A percentile compares a stretch with the other conserved stretches of the same genome.
Conservation (phyloP, 371 early-diverging fungal species). For the Apophysomyces variabilis region DNA sequence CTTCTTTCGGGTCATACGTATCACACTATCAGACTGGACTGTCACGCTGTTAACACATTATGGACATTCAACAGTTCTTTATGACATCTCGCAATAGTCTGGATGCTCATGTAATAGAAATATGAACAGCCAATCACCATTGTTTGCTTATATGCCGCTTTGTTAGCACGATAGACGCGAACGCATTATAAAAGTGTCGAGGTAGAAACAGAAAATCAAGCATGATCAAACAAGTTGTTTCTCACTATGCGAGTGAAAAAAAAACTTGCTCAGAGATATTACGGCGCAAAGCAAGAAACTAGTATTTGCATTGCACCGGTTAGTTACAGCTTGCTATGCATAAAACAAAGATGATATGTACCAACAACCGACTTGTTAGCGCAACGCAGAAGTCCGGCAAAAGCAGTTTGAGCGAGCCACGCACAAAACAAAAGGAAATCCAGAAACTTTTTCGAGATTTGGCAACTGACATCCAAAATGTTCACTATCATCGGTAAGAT, state of each 20-base stretch:
- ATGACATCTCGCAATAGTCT: conserved; percentile 27
- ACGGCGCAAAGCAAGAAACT: conserved; percentile 66
- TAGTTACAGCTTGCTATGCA: conserved; percentile 1
- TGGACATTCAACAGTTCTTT: conserved; percentile 30
- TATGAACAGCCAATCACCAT: no score
- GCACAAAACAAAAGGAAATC: conserved; percentile 51
- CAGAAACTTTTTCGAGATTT: conserved; percentile 52
- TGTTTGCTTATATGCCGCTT: not conserved
- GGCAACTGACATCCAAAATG: conserved; percentile 53
- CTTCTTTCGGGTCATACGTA: not conserved
- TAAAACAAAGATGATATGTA: no score
- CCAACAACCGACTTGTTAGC: not conserved
- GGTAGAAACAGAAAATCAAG: conserved; percentile 26
- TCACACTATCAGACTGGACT: not conserved
- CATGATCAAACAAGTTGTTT: not conserved
- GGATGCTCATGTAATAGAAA: conserved; percentile 37
- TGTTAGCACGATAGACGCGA: conserved; percentile 60
- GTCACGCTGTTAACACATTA: conserved; percentile 10
- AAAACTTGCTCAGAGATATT: conserved; percentile 53
- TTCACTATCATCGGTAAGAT: conserved; percentile 48
- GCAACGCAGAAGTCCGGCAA: conserved; percentile 13
- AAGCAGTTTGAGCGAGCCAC: conserved; percentile 43
- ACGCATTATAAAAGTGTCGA: conserved; percentile 64
- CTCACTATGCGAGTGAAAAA: no score
- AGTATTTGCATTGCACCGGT: conserved; percentile 70